phyloP scores from a whole-genome alignment of 495 filamentous ascomycete species.

The Penicillium salamii region DNA sequence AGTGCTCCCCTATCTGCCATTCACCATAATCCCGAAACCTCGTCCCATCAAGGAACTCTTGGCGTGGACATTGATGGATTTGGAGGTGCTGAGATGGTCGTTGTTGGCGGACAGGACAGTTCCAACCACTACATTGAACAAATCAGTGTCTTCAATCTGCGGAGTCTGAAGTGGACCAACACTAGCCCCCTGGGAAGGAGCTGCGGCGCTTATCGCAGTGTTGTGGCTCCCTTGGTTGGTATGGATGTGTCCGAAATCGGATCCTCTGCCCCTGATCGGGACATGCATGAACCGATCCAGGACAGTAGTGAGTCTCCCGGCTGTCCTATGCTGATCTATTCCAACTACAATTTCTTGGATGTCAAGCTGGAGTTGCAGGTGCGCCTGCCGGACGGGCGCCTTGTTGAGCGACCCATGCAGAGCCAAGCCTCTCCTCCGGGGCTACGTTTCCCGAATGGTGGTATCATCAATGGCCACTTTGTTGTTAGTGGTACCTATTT shows the following conservation, averaged over 20 bases:
- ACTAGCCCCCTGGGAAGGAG: slow-evolving; percentile 80
- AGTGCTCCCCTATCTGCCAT: slow-evolving; percentile 81
- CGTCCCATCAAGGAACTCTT: slow-evolving; percentile 77
- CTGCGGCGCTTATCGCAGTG: slow-evolving; percentile 94
- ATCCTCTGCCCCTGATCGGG: slow-evolving; percentile 34
- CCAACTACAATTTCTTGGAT: slow-evolving; percentile 97
- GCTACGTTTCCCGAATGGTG: slow-evolving; percentile 91
- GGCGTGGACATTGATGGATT: slow-evolving; percentile 85
- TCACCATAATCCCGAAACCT: slow-evolving; percentile 78
- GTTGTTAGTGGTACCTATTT: slow-evolving; percentile 96
- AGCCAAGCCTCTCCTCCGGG: slow-evolving; percentile 85
- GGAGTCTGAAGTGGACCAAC: slow-evolving; percentile 93
- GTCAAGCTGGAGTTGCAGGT: slow-evolving; percentile 95
- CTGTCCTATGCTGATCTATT: slow-evolving; percentile 94
- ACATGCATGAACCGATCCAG: slow-evolving; percentile 34
- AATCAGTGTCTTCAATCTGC: slow-evolving; percentile 94
- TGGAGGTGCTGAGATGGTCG: slow-evolving; percentile 94
- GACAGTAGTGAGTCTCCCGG: slow-evolving; percentile 48
- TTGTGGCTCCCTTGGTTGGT: slow-evolving; percentile 77
- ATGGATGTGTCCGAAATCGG: slow-evolving; percentile 74
- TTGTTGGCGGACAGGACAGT: slow-evolving; percentile 93
- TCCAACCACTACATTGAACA: slow-evolving; percentile 99
- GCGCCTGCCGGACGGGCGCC: slow-evolving; percentile 74
- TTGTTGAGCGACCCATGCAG: slow-evolving; percentile 86
- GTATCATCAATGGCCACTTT: slow-evolving; percentile 89